Evolutionary conservation across 805 yeast species (phyloP).

Genomic region (Wickerhamomyces xylosicus): DNA sequence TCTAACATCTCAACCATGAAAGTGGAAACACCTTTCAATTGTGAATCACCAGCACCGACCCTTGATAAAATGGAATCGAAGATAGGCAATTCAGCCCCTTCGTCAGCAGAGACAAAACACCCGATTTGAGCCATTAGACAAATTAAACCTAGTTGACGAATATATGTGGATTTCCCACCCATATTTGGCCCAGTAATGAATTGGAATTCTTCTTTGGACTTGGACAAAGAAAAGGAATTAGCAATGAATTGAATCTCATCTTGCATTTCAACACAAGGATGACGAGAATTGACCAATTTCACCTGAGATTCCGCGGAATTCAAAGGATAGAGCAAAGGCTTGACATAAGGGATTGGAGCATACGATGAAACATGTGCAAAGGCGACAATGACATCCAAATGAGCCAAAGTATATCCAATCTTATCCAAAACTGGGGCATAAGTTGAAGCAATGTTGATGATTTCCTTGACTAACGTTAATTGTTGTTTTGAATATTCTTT

Average conservation of each 20-base stretch:
- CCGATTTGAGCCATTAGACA: conserved; percentile 86
- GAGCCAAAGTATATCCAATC: conserved; percentile 53
- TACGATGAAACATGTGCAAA: conserved; percentile 79
- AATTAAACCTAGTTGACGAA: conserved; percentile 81
- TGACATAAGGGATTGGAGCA: conserved; percentile 74
- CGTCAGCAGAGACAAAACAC: conserved; percentile 73
- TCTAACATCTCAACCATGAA: conserved; percentile 97
- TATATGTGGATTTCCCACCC: conserved; percentile 96
- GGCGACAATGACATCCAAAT: conserved; percentile 72
- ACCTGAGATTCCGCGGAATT: conserved; percentile 35
- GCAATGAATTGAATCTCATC: conserved; percentile 87
- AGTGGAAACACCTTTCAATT: conserved; percentile 91
- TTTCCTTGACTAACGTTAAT: conserved; percentile 69
- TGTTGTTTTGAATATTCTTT: conserved; percentile 69
- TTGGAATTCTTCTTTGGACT: conserved; percentile 52
- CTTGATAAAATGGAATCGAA: conserved; percentile 91
- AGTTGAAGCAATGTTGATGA: conserved; percentile 69
- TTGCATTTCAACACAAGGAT: conserved; percentile 90
- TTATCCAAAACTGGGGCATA: conserved; percentile 72
- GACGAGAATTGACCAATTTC: conserved; percentile 67
- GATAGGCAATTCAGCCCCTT: conserved; percentile 61
- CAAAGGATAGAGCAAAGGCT: conserved; percentile 59
- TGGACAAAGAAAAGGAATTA: conserved; percentile 67
- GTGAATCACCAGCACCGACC: conserved; percentile 99
- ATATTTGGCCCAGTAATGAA: conserved; percentile 94